These are phyloP conservation scores for Brasenia schreberi DNA, from an alignment of 164 flowering plant genomes.

Conservation along the genomic window DNA sequence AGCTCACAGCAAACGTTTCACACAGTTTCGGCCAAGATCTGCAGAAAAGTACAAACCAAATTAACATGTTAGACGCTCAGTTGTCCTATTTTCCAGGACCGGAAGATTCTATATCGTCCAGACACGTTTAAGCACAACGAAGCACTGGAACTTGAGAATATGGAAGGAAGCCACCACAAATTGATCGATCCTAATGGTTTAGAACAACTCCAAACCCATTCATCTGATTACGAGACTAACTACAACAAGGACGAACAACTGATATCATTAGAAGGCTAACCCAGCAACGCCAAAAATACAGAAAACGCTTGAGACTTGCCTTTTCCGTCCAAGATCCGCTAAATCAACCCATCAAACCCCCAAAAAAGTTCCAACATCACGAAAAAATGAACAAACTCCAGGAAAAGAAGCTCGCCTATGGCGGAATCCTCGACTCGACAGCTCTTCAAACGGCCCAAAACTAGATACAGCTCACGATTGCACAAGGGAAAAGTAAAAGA, in stretches of 20 bases:
- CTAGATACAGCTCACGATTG: neutral
- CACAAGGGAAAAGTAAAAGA: neutral
- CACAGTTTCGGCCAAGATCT: neutral
- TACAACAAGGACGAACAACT: neutral
- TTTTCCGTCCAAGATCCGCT: neutral
- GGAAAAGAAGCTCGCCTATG: neutral
- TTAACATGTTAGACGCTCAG: neutral
- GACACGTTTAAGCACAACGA: neutral
- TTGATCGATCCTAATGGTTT: neutral
- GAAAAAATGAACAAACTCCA: neutral
- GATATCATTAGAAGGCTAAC: neutral
- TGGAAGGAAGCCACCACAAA: neutral
- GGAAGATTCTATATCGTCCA: neutral
- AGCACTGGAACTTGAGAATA: neutral
- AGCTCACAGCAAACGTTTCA: neutral
- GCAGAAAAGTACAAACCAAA: neutral
- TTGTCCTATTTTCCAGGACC: neutral
- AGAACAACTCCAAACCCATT: neutral
- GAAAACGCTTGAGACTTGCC: neutral
- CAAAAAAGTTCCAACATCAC: neutral
- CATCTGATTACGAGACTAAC: neutral
- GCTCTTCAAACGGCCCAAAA: neutral
- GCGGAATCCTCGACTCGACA: neutral
- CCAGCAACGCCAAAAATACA: neutral
- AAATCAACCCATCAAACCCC: neutral